Percentiles rank a stretch among this genome's conserved stretches.
These are phyloP conservation scores for Cyberlindnera mycetangii DNA, from an alignment of 805 yeast species.

Conservation along the genomic window DNA sequence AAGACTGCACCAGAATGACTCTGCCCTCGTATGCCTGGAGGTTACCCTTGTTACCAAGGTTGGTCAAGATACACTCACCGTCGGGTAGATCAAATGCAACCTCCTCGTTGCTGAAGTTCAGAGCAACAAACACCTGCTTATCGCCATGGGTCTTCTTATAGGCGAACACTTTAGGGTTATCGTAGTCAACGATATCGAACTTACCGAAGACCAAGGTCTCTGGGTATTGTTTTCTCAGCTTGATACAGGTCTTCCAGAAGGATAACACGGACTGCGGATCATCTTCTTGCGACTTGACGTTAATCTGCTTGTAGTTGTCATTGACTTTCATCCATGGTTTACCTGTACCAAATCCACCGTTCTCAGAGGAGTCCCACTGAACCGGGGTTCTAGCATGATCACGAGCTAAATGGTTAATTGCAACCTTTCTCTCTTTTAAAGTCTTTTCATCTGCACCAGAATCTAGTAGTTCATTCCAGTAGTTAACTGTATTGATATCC, in stretches of 20 bases:
- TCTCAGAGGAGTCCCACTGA: conserved; percentile 46
- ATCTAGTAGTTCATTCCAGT: conserved; percentile 34
- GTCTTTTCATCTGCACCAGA: conserved; percentile 26
- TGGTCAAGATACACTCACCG: conserved; percentile 21
- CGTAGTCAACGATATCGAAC: conserved; percentile 42
- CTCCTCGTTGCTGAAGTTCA: conserved; percentile 39
- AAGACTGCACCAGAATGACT: background rate
- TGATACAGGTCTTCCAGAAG: conserved; percentile 44
- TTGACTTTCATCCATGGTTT: conserved; percentile 54
- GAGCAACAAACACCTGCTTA: conserved; percentile 33
- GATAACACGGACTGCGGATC: conserved; percentile 44
- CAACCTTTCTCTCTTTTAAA: conserved; percentile 27
- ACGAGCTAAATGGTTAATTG: conserved; percentile 40
- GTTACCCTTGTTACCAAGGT: background rate
- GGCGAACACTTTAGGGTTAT: conserved; percentile 39
- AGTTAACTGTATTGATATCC: conserved; percentile 46
- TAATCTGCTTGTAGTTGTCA: conserved; percentile 46
- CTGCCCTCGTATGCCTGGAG: conserved; percentile 5
- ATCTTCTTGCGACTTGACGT: conserved; percentile 42
- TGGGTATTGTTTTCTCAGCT: conserved; percentile 41
- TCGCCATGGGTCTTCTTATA: conserved; percentile 36
- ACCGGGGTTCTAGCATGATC: conserved; percentile 57
- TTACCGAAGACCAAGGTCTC: conserved; percentile 46
- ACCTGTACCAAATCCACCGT: conserved; percentile 47
- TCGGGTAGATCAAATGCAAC: conserved; percentile 30